Conservation (phyloP, 352 stramenopile genomes). For the Lagenidium giganteum region DNA sequence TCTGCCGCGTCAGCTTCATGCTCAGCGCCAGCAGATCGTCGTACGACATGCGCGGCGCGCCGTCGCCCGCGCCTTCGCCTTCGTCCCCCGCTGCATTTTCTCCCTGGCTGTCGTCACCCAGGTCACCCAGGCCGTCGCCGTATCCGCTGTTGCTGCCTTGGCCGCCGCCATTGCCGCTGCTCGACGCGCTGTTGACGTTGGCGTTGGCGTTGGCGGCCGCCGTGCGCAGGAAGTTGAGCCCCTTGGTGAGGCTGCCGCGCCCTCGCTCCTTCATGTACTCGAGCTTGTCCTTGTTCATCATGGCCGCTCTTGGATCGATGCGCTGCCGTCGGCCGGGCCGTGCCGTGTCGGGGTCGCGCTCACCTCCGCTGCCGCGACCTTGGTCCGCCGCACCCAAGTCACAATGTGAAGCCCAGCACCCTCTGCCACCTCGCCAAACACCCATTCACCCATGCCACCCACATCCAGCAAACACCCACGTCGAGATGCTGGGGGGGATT, state of each 20-base stretch:
- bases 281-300: conserved; percentile 87
- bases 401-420: too few relatives aligned
- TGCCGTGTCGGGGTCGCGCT: background rate
- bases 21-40: conserved; percentile 79
- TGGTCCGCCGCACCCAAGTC: too few relatives aligned
- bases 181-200: conserved; percentile 6
- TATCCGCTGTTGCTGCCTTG: conserved; percentile 3
- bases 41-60: conserved; percentile 54
- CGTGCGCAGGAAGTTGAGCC: conserved; percentile 71
- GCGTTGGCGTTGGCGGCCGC: conserved; percentile 23
- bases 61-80: background rate
- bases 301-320: background rate
- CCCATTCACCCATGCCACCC: too few relatives aligned
- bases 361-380: too few relatives aligned
- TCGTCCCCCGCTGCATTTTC: conserved; percentile 5
- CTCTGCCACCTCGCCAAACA: too few relatives aligned
- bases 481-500: too few relatives aligned
- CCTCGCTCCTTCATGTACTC: conserved; percentile 87
- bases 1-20: conserved; percentile 87
- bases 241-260: conserved; percentile 64
- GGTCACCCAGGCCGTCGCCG: background rate
- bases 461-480: too few relatives aligned
- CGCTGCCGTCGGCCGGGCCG: background rate
- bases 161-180: conserved; percentile 8
- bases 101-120: conserved; percentile 3